Percentiles rank a stretch among this genome's conserved stretches.
Evolutionary conservation across 2,329 filamentous ascomycete genomes (phyloP).

Genomic region (Aaosphaeria pasadenensis): DNA sequence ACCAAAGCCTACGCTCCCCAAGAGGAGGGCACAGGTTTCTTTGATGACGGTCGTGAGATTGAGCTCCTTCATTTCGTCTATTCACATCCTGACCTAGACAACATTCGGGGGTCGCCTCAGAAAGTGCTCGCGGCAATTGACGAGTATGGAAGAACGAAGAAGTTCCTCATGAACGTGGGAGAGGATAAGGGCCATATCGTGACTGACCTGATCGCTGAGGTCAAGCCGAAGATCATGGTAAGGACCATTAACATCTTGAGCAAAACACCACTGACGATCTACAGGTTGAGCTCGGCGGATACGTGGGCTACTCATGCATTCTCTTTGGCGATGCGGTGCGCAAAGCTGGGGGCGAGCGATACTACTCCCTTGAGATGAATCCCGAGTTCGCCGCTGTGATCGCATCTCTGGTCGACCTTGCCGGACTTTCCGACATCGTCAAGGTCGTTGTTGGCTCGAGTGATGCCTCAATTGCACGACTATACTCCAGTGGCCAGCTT

Average conservation of each 20-base stretch:
- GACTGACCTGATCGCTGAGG: slow-evolving; percentile 62
- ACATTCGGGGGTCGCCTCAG: slow-evolving; percentile 62
- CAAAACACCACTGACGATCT: background rate
- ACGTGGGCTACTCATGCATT: slow-evolving; percentile 78
- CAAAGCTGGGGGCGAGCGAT: slow-evolving; percentile 61
- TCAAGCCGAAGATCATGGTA: slow-evolving; percentile 66
- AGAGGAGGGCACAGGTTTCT: slow-evolving; percentile 44
- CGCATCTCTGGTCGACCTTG: slow-evolving; percentile 66
- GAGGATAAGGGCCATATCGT: slow-evolving; percentile 71
- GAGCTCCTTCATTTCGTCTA: slow-evolving; percentile 71
- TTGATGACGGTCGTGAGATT: slow-evolving; percentile 70
- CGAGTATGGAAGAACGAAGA: slow-evolving; percentile 62
- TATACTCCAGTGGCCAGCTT: slow-evolving; percentile 55
- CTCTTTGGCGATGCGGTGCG: slow-evolving; percentile 68
- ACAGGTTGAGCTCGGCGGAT: slow-evolving; percentile 72
- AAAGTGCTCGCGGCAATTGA: slow-evolving; percentile 69
- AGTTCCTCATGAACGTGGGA: slow-evolving; percentile 79
- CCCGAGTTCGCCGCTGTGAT: slow-evolving; percentile 72
- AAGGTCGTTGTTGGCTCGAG: slow-evolving; percentile 69
- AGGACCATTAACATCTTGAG: background rate
- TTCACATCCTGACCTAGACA: slow-evolving; percentile 57
- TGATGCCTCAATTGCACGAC: slow-evolving; percentile 60
- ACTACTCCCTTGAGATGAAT: slow-evolving; percentile 71
- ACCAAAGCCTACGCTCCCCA: slow-evolving; percentile 48
- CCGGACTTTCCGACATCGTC: slow-evolving; percentile 68